phyloP scores from a whole-genome alignment of 148 eudicot genomes.

The Camellia sinensis region DNA sequence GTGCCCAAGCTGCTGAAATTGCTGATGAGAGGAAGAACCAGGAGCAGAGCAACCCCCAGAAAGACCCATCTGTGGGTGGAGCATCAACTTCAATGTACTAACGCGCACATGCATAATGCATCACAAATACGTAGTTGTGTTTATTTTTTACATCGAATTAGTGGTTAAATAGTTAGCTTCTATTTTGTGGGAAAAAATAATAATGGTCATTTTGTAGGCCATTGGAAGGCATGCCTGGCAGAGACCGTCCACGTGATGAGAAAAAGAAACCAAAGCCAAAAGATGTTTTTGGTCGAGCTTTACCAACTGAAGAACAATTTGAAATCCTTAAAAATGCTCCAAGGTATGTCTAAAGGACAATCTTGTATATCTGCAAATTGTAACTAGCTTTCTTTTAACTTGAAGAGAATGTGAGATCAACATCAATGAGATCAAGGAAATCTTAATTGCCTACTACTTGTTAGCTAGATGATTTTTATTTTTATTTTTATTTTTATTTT shows the following conservation, averaged over 20 bases:
- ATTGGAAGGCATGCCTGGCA: constrained; percentile 28
- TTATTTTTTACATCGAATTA: background rate
- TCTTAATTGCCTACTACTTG: too few species aligned
- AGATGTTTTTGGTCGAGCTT: constrained; percentile 86
- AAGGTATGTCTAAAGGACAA: constrained; percentile 33
- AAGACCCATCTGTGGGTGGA: constrained; percentile 33
- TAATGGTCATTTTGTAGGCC: constrained; percentile 39
- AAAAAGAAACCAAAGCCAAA: constrained; percentile 73
- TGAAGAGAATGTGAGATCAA: too few species aligned
- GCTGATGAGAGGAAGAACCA: constrained; percentile 53
- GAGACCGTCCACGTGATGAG: constrained; percentile 28
- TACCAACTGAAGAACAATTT: constrained; percentile 92
- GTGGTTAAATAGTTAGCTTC: background rate
- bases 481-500: too few species aligned
- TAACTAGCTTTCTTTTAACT: background rate
- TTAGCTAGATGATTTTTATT: too few species aligned
- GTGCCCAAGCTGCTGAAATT: constrained; percentile 97
- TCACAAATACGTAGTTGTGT: background rate
- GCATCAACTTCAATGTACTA: constrained; percentile 58
- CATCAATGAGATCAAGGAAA: too few species aligned
- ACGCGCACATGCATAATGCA: too few species aligned
- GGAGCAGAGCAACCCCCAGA: constrained; percentile 29
- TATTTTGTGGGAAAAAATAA: too few species aligned
- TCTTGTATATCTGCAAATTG: background rate
- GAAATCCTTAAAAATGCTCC: constrained; percentile 95